Evolutionary conservation across 1,284 basidiomycete genomes (phyloP).

Genomic region (Ceratobasidium sp.): DNA sequence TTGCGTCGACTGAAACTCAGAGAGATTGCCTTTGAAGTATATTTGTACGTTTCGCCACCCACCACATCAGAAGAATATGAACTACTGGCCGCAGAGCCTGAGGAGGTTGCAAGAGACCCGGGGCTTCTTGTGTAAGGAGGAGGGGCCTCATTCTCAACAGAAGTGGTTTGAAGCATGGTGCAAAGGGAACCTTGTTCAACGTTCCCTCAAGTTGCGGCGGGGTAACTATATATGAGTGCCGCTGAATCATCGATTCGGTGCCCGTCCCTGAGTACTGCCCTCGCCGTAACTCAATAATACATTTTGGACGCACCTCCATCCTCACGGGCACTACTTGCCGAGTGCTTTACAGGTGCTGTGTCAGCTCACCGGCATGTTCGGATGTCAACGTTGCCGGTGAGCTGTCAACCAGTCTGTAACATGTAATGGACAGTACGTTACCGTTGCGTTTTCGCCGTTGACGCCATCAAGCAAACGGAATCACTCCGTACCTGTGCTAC

Average conservation of each 20-base stretch:
- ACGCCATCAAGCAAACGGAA: too few relatives aligned
- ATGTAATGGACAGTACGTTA: background rate
- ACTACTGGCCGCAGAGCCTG: conserved; percentile 25
- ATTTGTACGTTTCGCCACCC: conserved; percentile 3
- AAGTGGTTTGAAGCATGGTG: background rate
- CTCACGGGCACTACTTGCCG: background rate
- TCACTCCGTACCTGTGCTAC: too few relatives aligned
- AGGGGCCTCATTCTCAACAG: background rate
- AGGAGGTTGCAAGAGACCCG: background rate
- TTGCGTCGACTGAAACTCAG: conserved; percentile 15
- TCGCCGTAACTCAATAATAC: background rate
- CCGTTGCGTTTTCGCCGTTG: too few relatives aligned
- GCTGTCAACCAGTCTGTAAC: background rate
- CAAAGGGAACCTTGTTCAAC: too few relatives aligned
- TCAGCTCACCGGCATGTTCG: too few relatives aligned
- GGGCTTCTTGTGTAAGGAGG: conserved; percentile 17
- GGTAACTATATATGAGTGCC: background rate
- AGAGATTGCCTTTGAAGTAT: conserved; percentile 3
- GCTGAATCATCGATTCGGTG: background rate
- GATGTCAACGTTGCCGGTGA: background rate
- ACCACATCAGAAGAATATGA: conserved; percentile 3
- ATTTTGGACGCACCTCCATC: background rate
- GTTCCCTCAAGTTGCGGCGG: too few relatives aligned
- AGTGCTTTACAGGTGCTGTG: background rate
- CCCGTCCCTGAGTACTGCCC: background rate